phyloP scores from a whole-genome alignment of 306 rosid species.

The Rosa multiflora region DNA sequence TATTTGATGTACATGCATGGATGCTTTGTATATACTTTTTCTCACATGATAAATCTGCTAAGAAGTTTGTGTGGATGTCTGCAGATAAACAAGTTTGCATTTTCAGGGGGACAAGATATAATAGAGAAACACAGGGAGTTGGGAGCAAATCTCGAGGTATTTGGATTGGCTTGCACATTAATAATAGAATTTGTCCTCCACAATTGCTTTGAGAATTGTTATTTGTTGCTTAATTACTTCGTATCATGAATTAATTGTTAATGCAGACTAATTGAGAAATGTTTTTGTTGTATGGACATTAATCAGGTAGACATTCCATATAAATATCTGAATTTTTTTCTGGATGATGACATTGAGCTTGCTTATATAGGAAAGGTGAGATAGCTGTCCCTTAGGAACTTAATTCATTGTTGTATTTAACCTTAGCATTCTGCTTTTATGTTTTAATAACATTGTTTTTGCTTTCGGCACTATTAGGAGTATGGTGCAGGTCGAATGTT shows the following conservation, averaged over 20 bases:
- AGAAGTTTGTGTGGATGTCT: constrained; percentile 27
- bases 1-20: background rate
- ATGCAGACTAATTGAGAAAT: background rate
- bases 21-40: background rate
- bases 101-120: constrained; percentile 97
- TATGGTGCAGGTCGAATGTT: constrained; percentile 88
- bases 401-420: background rate
- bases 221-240: background rate
- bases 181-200: background rate
- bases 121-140: constrained; percentile 75
- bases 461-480: constrained; percentile 45
- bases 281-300: background rate
- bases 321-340: constrained; percentile 79
- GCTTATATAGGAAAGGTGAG: constrained; percentile 65
- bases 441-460: constrained; percentile 12
- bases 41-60: background rate
- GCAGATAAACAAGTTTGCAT: constrained; percentile 80
- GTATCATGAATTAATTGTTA: background rate
- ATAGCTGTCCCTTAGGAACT: constrained; percentile 12
- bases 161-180: background rate
- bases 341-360: constrained; percentile 79
- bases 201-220: background rate
- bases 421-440: background rate
- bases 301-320: constrained; percentile 91
- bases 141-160: constrained; percentile 93